A percentile compares a stretch with the other conserved stretches of the same genome.
Evolutionary conservation across 1,284 basidiomycete species (phyloP).

Genomic region (Athelia psychrophila): DNA sequence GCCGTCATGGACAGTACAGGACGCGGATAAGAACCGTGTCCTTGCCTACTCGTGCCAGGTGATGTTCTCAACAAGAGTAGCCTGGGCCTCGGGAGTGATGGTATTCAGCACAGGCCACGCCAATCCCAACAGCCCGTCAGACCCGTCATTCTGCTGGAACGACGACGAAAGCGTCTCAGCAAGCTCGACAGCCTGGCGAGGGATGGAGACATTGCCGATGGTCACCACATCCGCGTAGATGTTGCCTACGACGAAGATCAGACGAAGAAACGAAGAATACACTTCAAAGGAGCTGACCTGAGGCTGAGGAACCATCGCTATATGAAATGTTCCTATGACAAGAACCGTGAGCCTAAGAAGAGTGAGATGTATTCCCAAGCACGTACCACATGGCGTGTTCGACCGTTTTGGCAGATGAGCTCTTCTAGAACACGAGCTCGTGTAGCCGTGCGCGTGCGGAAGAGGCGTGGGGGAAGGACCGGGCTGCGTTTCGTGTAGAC

Average conservation of each 20-base stretch:
- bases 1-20: no score
- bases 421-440: no score
- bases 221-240: conserved; percentile 30
- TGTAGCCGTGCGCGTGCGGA: no score
- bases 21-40: no score
- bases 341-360: not conserved
- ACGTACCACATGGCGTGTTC: conserved; percentile 22
- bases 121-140: conserved; percentile 33
- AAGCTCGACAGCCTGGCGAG: conserved; percentile 32
- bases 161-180: conserved; percentile 30
- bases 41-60: no score
- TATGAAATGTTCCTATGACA: conserved; percentile 28
- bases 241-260: conserved; percentile 7
- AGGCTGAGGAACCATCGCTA: conserved; percentile 33
- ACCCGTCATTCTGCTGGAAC: conserved; percentile 32
- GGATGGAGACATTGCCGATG: conserved; percentile 28
- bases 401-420: conserved; percentile 26
- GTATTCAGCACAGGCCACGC: conserved; percentile 35
- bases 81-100: conserved; percentile 26
- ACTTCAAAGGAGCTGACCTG: conserved; percentile 10
- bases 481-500: no score
- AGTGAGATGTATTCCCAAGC: not conserved
- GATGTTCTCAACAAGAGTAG: conserved; percentile 36
- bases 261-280: not conserved
- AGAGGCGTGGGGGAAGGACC: no score